A percentile compares a stretch with the other conserved stretches of the same genome.
Evolutionary conservation across 768 basidiomycete species (phyloP).

Genomic region (Stropharia rugosoannulata): DNA sequence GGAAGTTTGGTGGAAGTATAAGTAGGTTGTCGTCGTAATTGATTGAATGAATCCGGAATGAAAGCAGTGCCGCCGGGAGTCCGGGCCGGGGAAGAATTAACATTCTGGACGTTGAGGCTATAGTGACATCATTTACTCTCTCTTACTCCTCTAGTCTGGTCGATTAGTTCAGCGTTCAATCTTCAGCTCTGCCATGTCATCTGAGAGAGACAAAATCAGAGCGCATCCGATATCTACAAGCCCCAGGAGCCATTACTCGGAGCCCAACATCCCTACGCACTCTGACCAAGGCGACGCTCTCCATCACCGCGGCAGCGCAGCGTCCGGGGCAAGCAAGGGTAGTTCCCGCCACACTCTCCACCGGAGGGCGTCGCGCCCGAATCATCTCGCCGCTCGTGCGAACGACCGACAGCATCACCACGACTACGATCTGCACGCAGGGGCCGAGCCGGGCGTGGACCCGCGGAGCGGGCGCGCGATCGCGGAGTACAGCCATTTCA

Average conservation of each 20-base stretch:
- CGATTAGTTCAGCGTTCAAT: no score
- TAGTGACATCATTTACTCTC: no score
- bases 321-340: no score
- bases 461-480: conserved; percentile 48
- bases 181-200: background rate
- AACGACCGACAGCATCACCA: conserved; percentile 9
- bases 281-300: background rate
- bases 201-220: background rate
- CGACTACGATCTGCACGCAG: conserved; percentile 30
- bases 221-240: background rate
- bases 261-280: background rate
- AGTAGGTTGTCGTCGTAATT: no score
- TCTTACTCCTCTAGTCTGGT: background rate
- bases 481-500: conserved; percentile 48
- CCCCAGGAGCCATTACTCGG: background rate
- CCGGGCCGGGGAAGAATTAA: no score
- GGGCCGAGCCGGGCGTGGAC: conserved; percentile 67
- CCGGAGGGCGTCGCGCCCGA: background rate
- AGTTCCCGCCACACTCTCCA: background rate
- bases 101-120: no score
- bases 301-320: background rate
- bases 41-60: no score
- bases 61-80: no score
- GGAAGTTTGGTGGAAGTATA: no score
- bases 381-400: background rate